Evolutionary conservation across 2,329 filamentous ascomycete species (phyloP), one percentile per base, ranked within the genome.

Genomic region (Claviceps fusiformis): DNA sequence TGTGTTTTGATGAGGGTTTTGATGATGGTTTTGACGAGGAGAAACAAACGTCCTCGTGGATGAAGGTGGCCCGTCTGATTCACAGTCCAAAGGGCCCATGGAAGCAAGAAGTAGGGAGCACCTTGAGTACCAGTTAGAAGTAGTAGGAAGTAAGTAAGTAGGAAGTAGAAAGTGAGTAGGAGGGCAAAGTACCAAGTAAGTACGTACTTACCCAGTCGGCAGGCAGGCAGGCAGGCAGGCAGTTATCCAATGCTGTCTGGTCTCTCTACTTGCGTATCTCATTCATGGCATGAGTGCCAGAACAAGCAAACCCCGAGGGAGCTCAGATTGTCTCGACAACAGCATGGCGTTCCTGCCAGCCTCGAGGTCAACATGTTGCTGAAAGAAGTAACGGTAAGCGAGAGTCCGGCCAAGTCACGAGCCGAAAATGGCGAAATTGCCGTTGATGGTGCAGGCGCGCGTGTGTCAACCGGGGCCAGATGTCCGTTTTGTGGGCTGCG

Each of bases 331-430:
- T 24, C 54, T 46, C 5, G 49, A 44, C 47, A 49, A 54, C 48
- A 43, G 15, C 50, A 48, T 52, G 31, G 47, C 52, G 55, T 52
- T 54, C 55, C 41, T 56, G 55, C 55, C 52, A 39, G 45, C 19
- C 19, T 44, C 48, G 9, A 52, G 49, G 27, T 19, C 41, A 17
- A 24, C 27, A 5, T 44, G 5, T 27, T 46, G 31, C 55, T 33
- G 15, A 55, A 58, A 56, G 47, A n/a, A 56, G 56, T 15, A 56
- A 54, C 29, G 15, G 44, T 56, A 58, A 56, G 56, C 56, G 56
- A 58, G 49, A 10, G 41, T 6, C 31, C 35, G 37, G 24, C 9
- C n/a, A 29, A 15, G 13, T n/a, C 13, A 0, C 24, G 45, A 19
- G 52, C 24, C 31, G n/a, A n/a, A 27, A 35, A 50, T 29, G 19